These are phyloP conservation scores for Pseudoscleropodium purum DNA, from an alignment of 225 moss, liverwort and hornwort species.

Conservation along the genomic window DNA sequence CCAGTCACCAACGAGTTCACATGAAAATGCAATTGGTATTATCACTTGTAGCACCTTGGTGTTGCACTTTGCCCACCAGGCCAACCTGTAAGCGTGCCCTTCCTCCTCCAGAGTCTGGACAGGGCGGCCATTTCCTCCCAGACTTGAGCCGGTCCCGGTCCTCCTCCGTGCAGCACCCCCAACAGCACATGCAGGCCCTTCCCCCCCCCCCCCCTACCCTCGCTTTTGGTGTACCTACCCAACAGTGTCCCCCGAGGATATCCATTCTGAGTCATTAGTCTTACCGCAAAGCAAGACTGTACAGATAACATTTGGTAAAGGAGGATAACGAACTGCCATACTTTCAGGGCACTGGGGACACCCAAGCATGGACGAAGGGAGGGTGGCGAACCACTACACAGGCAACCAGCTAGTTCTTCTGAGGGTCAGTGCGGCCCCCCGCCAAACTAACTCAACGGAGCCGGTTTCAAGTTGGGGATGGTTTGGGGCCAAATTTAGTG, in stretches of 20 bases:
- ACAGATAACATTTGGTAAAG: neutral
- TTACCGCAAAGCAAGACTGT: neutral
- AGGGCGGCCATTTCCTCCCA: neutral
- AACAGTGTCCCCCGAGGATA: neutral
- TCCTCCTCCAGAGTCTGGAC: neutral
- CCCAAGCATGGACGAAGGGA: neutral
- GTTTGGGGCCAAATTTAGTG: too few species aligned
- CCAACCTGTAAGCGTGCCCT: too few species aligned
- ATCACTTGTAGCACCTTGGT: too few species aligned
- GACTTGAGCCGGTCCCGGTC: neutral
- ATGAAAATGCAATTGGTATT: too few species aligned
- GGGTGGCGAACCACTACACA: too few species aligned
- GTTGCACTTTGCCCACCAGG: too few species aligned
- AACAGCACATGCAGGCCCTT: neutral
- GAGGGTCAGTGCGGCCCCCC: too few species aligned
- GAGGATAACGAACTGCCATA: neutral
- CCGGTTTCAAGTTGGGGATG: too few species aligned
- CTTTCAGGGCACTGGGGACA: neutral
- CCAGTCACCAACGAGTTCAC: too few species aligned
- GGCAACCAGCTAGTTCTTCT: too few species aligned
- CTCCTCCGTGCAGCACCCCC: neutral
- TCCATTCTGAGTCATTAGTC: neutral
- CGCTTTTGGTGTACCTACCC: neutral
- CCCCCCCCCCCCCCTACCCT: too few species aligned
- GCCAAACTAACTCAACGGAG: too few species aligned